These are phyloP conservation scores for Gracilaria domingensis DNA, from an alignment of 23 red algal genomes.

Conservation along the genomic window DNA sequence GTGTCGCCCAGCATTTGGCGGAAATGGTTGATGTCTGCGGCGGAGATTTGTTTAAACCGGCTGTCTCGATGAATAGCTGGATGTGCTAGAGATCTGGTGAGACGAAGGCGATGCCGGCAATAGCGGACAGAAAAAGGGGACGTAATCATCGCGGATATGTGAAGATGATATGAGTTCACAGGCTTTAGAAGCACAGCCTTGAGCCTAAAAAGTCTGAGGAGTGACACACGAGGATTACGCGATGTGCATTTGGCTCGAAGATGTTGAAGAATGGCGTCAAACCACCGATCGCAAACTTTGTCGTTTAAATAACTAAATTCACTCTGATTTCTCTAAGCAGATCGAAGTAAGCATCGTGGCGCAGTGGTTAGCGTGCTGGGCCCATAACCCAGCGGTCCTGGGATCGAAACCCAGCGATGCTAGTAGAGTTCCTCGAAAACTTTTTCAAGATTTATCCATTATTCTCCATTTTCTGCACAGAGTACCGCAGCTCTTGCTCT, in stretches of 20 bases:
- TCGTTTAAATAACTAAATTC: neutral
- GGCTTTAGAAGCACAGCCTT: neutral
- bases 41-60: slow-evolving; percentile 60
- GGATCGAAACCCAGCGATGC: slow-evolving; percentile 80
- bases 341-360: slow-evolving; percentile 80
- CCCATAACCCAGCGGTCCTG: slow-evolving; percentile 83
- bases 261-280: too few relatives aligned
- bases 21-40: slow-evolving; percentile 40
- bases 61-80: slow-evolving; percentile 43
- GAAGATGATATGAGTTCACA: neutral
- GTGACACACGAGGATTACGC: too few relatives aligned
- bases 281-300: too few relatives aligned
- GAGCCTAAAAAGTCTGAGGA: too few relatives aligned
- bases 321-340: too few relatives aligned
- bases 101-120: neutral
- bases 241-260: too few relatives aligned
- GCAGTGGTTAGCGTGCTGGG: slow-evolving; percentile 83
- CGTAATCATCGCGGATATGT: neutral
- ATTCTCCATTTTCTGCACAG: neutral
- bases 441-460: too few relatives aligned
- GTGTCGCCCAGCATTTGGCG: slow-evolving; percentile 40
- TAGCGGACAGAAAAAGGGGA: neutral
- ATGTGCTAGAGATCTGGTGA: slow-evolving; percentile 17
- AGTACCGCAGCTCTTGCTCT: too few relatives aligned
- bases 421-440: too few relatives aligned